Base-by-base conservation (phyloP, 2,329 filamentous ascomycete species). In the Aspergillus texensis region DNA sequence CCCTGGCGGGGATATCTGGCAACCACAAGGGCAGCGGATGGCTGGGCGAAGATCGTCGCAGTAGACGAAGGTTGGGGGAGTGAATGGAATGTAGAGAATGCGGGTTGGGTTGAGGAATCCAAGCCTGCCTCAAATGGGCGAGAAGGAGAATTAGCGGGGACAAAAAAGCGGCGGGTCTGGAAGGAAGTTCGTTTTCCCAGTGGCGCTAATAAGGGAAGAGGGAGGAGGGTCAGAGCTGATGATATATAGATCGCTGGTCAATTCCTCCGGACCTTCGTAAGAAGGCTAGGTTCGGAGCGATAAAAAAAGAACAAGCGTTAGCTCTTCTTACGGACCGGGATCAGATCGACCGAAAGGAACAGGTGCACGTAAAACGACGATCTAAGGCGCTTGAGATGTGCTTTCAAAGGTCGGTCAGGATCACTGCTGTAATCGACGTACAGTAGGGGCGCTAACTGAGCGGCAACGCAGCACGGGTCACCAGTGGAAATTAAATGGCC, bases 1-100 rank as follows among this genome's bases (percentile, higher is more conserved):
- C 70, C 71, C 70, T 71, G 65, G 62, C 64, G 48, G 67, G 67
- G 63, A 60, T 53, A 36, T 59, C 26, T 54, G 43, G 43, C 59
- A 28, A 57, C 46, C 61, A 58, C 57, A 21, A 43, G 45, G 62
- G 21, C 34, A 39, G 41, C 6, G 41, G n/a, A 48, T 43, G 32
- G 36, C 57, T 41, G 43, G 50, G 19, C 45, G 43, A 63, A 28
- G 32, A 50, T 46, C 32, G 57, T 41, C n/a, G 52, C 43, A 32
- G 30, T 21, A 56, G 26, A 60, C n/a, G 26, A 56, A 32, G 45
- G 34, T 34, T 53, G 34, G 30, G 19, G 45, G 24, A 6, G 52
- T 28, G 46, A 30, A 53, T 60, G 57, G 34, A 50, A 52, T 55
- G 52, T 55, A 28, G 21, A 55, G 32, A 55, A 39, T 55, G 52